Evolutionary conservation across 2,329 filamentous ascomycete species (phyloP).

Genomic region (Fusarium pseudonygamai): DNA sequence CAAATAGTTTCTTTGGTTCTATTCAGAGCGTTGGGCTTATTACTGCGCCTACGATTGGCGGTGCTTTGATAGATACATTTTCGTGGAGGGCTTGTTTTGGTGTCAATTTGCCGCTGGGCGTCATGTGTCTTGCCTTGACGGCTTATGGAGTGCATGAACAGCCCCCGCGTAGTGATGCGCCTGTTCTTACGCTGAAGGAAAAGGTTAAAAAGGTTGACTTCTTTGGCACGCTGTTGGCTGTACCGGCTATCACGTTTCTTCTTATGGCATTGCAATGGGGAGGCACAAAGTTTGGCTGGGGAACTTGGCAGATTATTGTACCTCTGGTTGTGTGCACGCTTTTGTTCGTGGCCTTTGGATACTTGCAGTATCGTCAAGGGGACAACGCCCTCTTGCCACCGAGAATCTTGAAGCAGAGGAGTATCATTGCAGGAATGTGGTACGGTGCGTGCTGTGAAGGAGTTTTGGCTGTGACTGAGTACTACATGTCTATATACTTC

Average conservation of each 20-base stretch:
- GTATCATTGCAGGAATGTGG: constrained; percentile 39
- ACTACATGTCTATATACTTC: constrained; percentile 43
- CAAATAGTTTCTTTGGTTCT: constrained; percentile 32
- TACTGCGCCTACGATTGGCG: constrained; percentile 35
- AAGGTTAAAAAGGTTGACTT: constrained; percentile 30
- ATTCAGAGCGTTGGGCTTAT: constrained; percentile 34
- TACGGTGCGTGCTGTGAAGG: constrained; percentile 37
- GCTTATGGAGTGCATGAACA: constrained; percentile 34
- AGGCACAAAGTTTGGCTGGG: constrained; percentile 37
- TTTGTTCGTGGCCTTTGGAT: constrained; percentile 24
- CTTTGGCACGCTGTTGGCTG: constrained; percentile 20
- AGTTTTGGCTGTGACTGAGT: constrained; percentile 35
- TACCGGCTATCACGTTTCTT: constrained; percentile 30
- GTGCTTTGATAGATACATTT: constrained; percentile 26
- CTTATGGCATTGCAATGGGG: constrained; percentile 42
- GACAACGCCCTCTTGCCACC: constrained; percentile 31
- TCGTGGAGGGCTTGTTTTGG: constrained; percentile 42
- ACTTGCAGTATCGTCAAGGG: constrained; percentile 31
- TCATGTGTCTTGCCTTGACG: constrained; percentile 26
- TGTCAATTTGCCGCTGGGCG: constrained; percentile 32
- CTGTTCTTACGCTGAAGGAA: constrained; percentile 13
- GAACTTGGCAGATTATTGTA: constrained; percentile 32
- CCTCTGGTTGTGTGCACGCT: constrained; percentile 17
- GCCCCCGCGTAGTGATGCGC: background rate
- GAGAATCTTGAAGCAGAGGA: constrained; percentile 34